Base-by-base conservation (phyloP, 2,329 filamentous ascomycete genomes). In the Sclerotinia glacialis region DNA sequence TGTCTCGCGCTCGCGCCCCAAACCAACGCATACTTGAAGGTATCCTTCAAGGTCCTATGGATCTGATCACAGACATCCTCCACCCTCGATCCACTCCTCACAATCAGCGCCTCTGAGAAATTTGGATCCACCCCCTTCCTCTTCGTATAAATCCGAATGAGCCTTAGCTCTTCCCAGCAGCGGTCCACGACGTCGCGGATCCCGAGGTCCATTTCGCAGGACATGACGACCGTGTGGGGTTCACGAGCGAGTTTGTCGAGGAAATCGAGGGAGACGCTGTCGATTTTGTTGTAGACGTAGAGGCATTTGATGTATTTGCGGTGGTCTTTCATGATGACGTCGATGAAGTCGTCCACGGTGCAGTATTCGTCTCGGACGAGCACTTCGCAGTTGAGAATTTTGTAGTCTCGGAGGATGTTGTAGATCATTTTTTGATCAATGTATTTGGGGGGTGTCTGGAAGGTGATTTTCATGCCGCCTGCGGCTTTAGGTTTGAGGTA, bases 231-330 rank as follows among this genome's bases (percentile, higher is more conserved):
- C 0, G 96, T 98, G 78, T 98, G 84, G 3, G 93, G 92, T 80
- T 99, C 96, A 68, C 93, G 89, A 6, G 96, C 95, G 28, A 99
- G 83, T 77, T 90, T 88, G 82, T 99, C 91, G 58, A 99, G 86
- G 79, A 96, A 96, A 77, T 97, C 93, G 71, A 99, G 86, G 52
- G 90, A 94, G 68, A 99, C 91, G 77, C 87, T 89, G 81, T 99
- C 95, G 80, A 99, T 96, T 81, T 99, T 99, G 89, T 99, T 99
- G 87, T 99, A 99, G 42, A 98, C 94, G 80, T 99, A 99, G 42
- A 99, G 84, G 76, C 92, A 89, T 77, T 74, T 87, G 82, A 99
- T 97, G 83, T 99, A 99, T 79, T 96, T 99, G 76, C 95, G 85
- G 82, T 99, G 95, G 77, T 97, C 92, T 79, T 95, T 96, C 94